These are phyloP conservation scores for Flaveria brownii DNA, from an alignment of 129 eudicot genomes.

Conservation along the genomic window DNA sequence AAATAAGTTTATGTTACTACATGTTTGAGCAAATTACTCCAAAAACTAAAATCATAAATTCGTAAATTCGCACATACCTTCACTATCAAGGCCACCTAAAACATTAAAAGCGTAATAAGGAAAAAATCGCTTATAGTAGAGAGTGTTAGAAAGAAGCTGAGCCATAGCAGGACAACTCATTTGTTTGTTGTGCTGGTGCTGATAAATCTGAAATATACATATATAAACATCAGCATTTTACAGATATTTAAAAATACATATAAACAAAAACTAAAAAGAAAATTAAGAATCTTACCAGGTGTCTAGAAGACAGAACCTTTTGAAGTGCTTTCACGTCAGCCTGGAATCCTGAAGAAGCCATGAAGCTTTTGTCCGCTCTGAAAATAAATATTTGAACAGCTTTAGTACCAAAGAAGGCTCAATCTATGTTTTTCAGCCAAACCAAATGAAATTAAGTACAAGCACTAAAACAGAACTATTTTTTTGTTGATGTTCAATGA, in stretches of 20 bases:
- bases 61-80: constrained; percentile 51
- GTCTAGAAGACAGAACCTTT: constrained; percentile 88
- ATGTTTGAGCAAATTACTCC: not conserved
- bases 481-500: not conserved
- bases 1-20: not conserved
- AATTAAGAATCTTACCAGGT: constrained; percentile 61
- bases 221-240: constrained; percentile 10
- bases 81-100: constrained; percentile 93
- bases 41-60: not conserved
- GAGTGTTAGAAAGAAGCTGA: constrained; percentile 94
- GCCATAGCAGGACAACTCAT: constrained; percentile 99
- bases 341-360: constrained; percentile 99
- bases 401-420: not conserved
- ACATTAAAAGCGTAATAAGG: constrained; percentile 96
- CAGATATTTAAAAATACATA: not conserved
- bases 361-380: constrained; percentile 90
- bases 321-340: constrained; percentile 97
- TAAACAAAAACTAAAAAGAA: not conserved
- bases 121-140: constrained; percentile 95
- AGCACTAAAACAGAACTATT: not conserved
- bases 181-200: constrained; percentile 98
- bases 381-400: constrained; percentile 20
- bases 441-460: constrained; percentile 6
- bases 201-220: constrained; percentile 55
- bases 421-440: constrained; percentile 6